Evolutionary conservation across 768 basidiomycete species (phyloP), one percentile per base, ranked within the genome.

Genomic region (Hygrophorus pudorinus): DNA sequence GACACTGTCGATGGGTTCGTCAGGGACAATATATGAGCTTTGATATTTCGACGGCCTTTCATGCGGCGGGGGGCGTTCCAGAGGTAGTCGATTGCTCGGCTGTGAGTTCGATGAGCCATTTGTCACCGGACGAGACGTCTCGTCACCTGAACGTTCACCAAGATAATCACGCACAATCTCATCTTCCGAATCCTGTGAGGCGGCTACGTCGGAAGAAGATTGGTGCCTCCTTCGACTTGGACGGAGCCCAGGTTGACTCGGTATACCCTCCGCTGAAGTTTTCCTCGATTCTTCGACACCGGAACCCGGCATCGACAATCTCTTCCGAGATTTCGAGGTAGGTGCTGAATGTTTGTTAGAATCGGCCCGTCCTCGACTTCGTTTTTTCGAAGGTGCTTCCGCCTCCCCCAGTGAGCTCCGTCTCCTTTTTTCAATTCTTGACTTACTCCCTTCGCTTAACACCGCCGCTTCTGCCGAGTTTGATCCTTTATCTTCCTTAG

Each of bases 1-100:
- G 58, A 78, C 1, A 41, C 53, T 5, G 60, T 85, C 13, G 89
- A 87, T 47, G 94, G 93, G 0, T 92, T 94, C 1, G 93, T 97
- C 0, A 93, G 91, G 10, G 87, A 86, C 52, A 97, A 97, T 52
- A 12, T 36, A 10, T 35, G 36, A 27, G 27, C 35, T 28, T 33
- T 33, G 16, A 16, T 29, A 29, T 3, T 10, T 39, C 38, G 13
- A 9, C 2, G n/a, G 18, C 5, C 21, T 9, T 18, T 39, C 24
- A 24, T 24, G 24, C 7, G 3, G n/a, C n/a, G n/a, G n/a, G n/a
- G n/a, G 24, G 7, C 7, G 24, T 7, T 24, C 24, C 24, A 24
- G 24, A 24, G 24, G 24, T 24, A 24, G 24, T 24, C 7, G 24
- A 24, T 7, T 24, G 24, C 24, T 7, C 24, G 7, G 24, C 24